Evolutionary conservation across 352 stramenopile species (phyloP), one percentile per base, ranked within the genome.

Genomic region (Globisporangium radiosum): DNA sequence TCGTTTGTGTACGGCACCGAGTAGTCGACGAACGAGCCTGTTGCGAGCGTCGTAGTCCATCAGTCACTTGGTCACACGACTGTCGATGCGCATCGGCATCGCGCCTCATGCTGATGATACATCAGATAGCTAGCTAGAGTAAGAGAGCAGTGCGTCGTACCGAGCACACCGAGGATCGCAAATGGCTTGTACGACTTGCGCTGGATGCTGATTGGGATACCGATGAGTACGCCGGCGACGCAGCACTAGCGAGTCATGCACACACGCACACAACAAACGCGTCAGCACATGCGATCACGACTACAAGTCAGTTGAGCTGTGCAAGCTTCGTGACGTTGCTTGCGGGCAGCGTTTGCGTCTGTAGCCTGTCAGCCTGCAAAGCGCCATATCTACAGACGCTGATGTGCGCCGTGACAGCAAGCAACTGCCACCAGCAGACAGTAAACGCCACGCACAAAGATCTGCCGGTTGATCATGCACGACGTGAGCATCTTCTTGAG

Each of bases 21-120:
- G 64, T 93, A 93, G 66, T 93, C 83, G 50, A 93, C 74, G 47
- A 93, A 93, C 17, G 83, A 93, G 11, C 83, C 83, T 92, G 52
- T 43, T 55, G 17, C 37, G 7, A 44, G 14, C 39, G 25, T 25
- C 25, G 25, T 2, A 25, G 2, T 25, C 25, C 25, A 25, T 25
- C 25, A 25, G 25, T 25, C 1, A 25, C 25, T 25, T 25, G 25
- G 1, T 1, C 25, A 25, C 25, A 25, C 25, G 25, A 25, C 25
- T 25, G 25, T 25, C 25, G 25, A 25, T 25, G 25, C 25, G 25
- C 25, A 25, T 25, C 25, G 25, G 25, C 25, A 25, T 25, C 25
- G 25, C 25, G 25, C 25, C 25, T 25, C 25, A 25, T 25, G 2
- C 25, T 25, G 25, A 25, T 25, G 25, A 25, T 25, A 25, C 25